Base-by-base conservation (phyloP, 2,329 filamentous ascomycete genomes). In the Sporothrix pallida region DNA sequence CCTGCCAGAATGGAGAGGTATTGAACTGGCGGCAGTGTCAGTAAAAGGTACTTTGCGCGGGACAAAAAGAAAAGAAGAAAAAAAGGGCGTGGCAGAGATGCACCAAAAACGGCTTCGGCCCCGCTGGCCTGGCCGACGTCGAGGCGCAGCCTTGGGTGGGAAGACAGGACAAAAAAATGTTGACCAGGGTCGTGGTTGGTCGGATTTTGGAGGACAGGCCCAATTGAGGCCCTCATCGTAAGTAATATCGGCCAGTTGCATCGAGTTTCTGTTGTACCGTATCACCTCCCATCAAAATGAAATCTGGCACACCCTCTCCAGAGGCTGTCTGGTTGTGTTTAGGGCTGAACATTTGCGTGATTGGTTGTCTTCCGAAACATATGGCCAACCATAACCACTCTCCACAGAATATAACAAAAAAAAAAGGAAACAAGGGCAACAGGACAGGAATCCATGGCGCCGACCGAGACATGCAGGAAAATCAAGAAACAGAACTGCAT, bases 381-480 rank as follows among this genome's bases (percentile, higher is more conserved):
- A 37, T 37, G 31, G 44, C 26, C 48, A 9, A 23, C 37, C 8
- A 12, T 12, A n/a, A 17, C 3, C 50, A 6, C 67, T 17, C 23
- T n/a, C 63, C 20, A 67, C n/a, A 67, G 23, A 67, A 17, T 60
- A 26, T 17, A 12, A n/a, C 13, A 15, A 60, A 60, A n/a, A 63
- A 23, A 63, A 10, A 17, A 44, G n/a, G 60, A 20, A 56, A 26
- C 20, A 56, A 56, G 9, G 10, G 46, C 9, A 46, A 46, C 15
- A 20, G 15, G 26, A 68, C 37, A 46, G 20, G 3, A 50, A 23
- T 73, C 20, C 56, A n/a, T 37, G 60, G 60, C 31, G 37, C 72
- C 44, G 62, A 68, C 62, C 54, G 70, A 72, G 73, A 72, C 69
- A 74, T 71, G 72, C 72, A 74, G 72, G 31, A 37, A 48, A 68